Percentiles rank a stretch among this genome's conserved stretches.
These are phyloP conservation scores for Boletus vinaceobasis DNA, from an alignment of 768 basidiomycete species.

Conservation along the genomic window DNA sequence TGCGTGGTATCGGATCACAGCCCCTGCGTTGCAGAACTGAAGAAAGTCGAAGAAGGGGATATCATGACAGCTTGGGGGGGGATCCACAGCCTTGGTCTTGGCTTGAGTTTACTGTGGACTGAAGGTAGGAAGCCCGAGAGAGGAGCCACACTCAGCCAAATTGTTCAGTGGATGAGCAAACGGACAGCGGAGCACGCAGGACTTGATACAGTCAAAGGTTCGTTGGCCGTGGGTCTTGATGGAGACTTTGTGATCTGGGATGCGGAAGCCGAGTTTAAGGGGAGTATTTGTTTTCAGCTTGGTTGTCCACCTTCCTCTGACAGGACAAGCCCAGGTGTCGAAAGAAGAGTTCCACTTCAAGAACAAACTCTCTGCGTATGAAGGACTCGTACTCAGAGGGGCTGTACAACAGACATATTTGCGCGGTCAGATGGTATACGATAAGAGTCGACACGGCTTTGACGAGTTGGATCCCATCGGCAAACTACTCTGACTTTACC, in stretches of 20 bases:
- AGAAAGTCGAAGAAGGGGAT: conserved; percentile 71
- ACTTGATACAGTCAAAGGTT: conserved; percentile 66
- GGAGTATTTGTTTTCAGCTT: conserved; percentile 13
- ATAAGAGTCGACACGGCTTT: conserved; percentile 36
- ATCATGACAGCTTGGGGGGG: conserved; percentile 95
- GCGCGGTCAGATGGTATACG: conserved; percentile 71
- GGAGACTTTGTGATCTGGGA: conserved; percentile 90
- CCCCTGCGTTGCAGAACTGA: conserved; percentile 81
- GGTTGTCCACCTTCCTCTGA: conserved; percentile 3
- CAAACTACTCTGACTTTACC: conserved; percentile 22
- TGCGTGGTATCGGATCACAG: conserved; percentile 96
- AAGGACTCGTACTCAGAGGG: conserved; percentile 68
- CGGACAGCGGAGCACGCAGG: conserved; percentile 80
- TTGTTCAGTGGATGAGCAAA: conserved; percentile 73
- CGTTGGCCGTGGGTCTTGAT: conserved; percentile 68
- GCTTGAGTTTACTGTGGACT: conserved; percentile 86
- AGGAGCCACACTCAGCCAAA: conserved; percentile 53
- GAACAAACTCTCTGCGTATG: conserved; percentile 91
- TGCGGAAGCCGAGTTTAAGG: conserved; percentile 47
- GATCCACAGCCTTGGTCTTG: conserved; percentile 86
- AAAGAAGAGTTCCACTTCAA: conserved; percentile 78
- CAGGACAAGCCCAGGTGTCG: conserved; percentile 52
- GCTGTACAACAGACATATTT: conserved; percentile 75
- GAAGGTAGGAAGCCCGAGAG: conserved; percentile 56
- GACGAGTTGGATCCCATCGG: conserved; percentile 35